Base-by-base conservation (phyloP, 805 yeast genomes). In the Yamadazyma endophytica region DNA sequence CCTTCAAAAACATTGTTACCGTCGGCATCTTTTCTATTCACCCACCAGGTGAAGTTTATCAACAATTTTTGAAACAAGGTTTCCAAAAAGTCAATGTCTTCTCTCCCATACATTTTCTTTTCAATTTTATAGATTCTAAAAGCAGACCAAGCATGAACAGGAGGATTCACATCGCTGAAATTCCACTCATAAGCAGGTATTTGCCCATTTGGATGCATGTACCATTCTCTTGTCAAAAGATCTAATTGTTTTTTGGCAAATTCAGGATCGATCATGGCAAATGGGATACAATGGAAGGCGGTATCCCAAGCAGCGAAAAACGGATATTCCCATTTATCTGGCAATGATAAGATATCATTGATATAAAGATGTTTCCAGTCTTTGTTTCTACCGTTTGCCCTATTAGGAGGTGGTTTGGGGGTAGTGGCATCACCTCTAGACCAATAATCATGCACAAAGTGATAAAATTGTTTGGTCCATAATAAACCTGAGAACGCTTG, bases 171-270 rank as follows among this genome's bases (percentile, higher is more conserved):
- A 56, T 88, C 97, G 40, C 83, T 68, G 50, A 88, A 88, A 55
- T 89, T 88, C 97, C 97, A 88, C 59, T 88, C 97, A 56, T 88
- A 88, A 9, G 96, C 96, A 0, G 97, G 96, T 42, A 87, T 77
- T 58, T 89, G 96, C n/a, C 97, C 97, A 54, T 88, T 88, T 27
- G 96, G 96, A 54, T 90, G 96, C 94, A 87, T 86, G 54, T 88
- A 88, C 96, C 96, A 88, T 59, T 88, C 97, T 51, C 96, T 73
- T 18, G 95, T 82, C 54, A 88, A 64, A 35, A 88, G 64, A 53
- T 82, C 95, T 45, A 88, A 70, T 61, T 88, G 96, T 46, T 76
- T 80, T 56, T 88, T 88, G 21, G 96, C 94, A 62, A 85, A 88
- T 33, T 75, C 86, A 2, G 96, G 95, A 56, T 88, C 97, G 50